Base-by-base conservation (phyloP, 2,329 filamentous ascomycete genomes). In the Cylindrodendrum hubeiense region DNA sequence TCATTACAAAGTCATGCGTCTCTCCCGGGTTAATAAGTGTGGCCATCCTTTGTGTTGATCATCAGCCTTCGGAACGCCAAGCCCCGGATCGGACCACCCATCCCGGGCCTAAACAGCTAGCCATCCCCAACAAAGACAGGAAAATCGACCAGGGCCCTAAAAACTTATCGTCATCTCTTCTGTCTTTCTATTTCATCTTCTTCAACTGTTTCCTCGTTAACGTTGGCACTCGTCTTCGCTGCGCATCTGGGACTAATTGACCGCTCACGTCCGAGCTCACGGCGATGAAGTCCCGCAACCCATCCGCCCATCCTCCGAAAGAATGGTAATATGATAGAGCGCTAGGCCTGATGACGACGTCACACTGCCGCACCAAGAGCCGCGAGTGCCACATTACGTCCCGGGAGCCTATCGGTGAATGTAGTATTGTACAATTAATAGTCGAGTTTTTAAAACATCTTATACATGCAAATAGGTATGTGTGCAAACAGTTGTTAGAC, bases 41-140 rank as follows among this genome's bases (percentile, higher is more conserved):
- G n/a, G n/a, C 24, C 30, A 50, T 47, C 44, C 26, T 17, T 12
- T 30, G 22, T 7, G 21, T 51, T 43, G n/a, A 50, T 21, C 26
- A 49, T 22, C 26, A 28, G 5, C 17, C n/a, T 21, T 49, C 46
- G 51, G 51, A 61, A 44, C 44, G n/a, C 24, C 28, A 33, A 24
- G 39, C 43, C 44, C 51, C 41, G 43, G 17, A 43, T 55, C 33
- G 58, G 33, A 55, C 43, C 50, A 61, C 41, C 9, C 33, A 26
- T 26, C 33, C 33, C 26, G 33, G 7, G 21, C 19, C 51, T 24
- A 34, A 60, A 60, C 43, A 55, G 34, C 46, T 33, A 41, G 53
- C 19, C 28, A 24, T 57, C 50, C 26, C 15, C 47, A 28, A 24
- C 21, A 60, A 22, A 28, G 17, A 22, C 8, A 34, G 3, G 10